Evolutionary conservation across 192 early-diverging fungal species (phyloP).

Genomic region (Coemansia sp.): DNA sequence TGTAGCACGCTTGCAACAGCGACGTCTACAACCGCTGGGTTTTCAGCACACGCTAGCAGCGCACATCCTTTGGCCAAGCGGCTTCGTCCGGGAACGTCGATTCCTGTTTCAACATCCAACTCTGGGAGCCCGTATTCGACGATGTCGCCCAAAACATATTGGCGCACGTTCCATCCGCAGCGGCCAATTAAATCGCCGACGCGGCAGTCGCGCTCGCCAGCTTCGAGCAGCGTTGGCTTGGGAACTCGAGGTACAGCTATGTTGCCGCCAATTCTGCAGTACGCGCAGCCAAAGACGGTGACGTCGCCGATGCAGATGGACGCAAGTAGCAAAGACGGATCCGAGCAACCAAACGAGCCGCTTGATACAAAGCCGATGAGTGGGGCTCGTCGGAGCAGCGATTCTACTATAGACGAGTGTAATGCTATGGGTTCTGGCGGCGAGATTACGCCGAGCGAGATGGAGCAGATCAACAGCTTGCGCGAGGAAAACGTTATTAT

Average conservation of each 20-base stretch:
- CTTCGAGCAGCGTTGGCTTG: neutral
- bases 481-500: slow-evolving; percentile 42
- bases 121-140: slow-evolving; percentile 14
- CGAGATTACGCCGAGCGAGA: slow-evolving; percentile 21
- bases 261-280: slow-evolving; percentile 35
- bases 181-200: slow-evolving; percentile 29
- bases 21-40: neutral
- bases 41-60: neutral
- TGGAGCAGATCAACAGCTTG: slow-evolving; percentile 26
- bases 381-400: slow-evolving; percentile 23
- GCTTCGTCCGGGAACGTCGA: neutral
- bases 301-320: slow-evolving; percentile 25
- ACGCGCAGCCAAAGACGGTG: slow-evolving; percentile 11
- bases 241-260: neutral
- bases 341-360: neutral
- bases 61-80: neutral
- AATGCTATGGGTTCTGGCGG: slow-evolving; percentile 25
- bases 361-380: slow-evolving; percentile 11
- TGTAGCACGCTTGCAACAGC: neutral
- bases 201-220: slow-evolving; percentile 24
- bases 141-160: slow-evolving; percentile 14
- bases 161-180: slow-evolving; percentile 13
- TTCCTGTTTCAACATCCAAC: neutral
- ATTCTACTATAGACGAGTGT: slow-evolving; percentile 23
- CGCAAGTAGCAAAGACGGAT: slow-evolving; percentile 3